These are phyloP conservation scores for Eremothecium gossypii DNA, from an alignment of 1,139 yeast species.

Conservation along the genomic window DNA sequence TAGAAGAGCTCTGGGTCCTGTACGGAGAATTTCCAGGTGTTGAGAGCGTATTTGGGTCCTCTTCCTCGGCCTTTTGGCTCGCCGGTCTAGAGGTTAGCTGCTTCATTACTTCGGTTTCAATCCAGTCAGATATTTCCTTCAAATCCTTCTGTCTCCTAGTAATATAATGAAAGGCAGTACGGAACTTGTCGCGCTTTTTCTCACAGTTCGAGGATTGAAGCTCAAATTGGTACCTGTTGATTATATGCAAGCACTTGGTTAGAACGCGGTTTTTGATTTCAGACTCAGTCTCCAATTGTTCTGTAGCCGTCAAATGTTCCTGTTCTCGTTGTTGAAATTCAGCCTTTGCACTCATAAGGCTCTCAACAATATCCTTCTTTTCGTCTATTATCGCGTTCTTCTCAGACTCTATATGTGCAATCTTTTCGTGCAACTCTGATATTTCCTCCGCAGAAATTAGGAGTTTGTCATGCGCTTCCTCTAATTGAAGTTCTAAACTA, in stretches of 20 bases:
- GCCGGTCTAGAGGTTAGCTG: neutral
- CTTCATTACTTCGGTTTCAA: conserved; percentile 1
- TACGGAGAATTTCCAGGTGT: neutral
- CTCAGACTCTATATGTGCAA: conserved; percentile 1
- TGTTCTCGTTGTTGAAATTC: conserved; percentile 3
- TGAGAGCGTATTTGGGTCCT: neutral
- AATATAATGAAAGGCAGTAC: conserved; percentile 1
- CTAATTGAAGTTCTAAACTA: conserved; percentile 1
- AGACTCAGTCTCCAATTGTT: conserved; percentile 1
- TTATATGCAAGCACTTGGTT: conserved; percentile 3
- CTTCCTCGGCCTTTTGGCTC: neutral
- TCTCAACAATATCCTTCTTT: conserved; percentile 2
- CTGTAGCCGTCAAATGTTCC: conserved; percentile 1
- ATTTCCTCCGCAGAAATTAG: conserved; percentile 2
- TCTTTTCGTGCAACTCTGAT: conserved; percentile 1
- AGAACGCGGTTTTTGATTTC: conserved; percentile 1
- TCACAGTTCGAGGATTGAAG: conserved; percentile 1
- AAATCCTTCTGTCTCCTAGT: conserved; percentile 2
- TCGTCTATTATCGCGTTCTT: conserved; percentile 1
- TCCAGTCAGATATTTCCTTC: conserved; percentile 3
- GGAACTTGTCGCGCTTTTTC: conserved; percentile 3
- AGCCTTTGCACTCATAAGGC: conserved; percentile 3
- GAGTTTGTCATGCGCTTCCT: conserved; percentile 1
- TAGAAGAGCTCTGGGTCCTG: conserved; percentile 2
- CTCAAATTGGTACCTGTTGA: conserved; percentile 3